A percentile compares a stretch with the other conserved stretches of the same genome.
phyloP scores from a whole-genome alignment of 306 rosid species.

The Gleditsia sinensis region DNA sequence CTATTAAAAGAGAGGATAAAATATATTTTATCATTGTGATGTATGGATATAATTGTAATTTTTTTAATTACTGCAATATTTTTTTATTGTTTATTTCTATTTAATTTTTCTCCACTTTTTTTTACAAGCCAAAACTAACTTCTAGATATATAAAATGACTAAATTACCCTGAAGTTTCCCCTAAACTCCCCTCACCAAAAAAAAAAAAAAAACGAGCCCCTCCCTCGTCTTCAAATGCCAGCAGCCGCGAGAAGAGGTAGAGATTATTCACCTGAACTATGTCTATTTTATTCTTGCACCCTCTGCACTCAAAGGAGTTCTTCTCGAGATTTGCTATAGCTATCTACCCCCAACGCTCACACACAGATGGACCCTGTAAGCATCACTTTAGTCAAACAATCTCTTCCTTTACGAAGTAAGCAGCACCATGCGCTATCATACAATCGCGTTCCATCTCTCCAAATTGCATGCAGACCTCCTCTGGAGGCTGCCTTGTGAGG shows the following conservation, averaged over 20 bases:
- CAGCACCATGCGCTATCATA: constrained; percentile 98
- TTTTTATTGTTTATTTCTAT: too few relatives aligned
- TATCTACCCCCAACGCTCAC: constrained; percentile 89
- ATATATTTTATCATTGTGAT: too few relatives aligned
- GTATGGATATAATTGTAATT: too few relatives aligned
- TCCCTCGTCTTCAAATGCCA: too few relatives aligned
- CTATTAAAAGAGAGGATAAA: too few relatives aligned
- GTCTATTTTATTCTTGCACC: constrained; percentile 98
- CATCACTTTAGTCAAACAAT: constrained; percentile 94
- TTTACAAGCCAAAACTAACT: too few relatives aligned
- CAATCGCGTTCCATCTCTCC: constrained; percentile 99
- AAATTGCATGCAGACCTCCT: constrained; percentile 92
- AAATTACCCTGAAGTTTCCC: too few relatives aligned
- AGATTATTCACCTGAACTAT: constrained; percentile 76
- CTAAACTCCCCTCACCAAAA: too few relatives aligned
- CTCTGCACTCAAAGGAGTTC: constrained; percentile 92
- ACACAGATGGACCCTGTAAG: constrained; percentile 92
- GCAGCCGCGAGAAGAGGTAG: background rate
- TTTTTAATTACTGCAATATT: too few relatives aligned
- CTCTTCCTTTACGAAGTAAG: constrained; percentile 93
- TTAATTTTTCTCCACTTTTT: too few relatives aligned
- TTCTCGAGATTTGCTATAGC: constrained; percentile 96
- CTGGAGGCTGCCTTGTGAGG: constrained; percentile 98
- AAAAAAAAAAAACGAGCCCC: too few relatives aligned
- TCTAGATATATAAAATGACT: too few relatives aligned